Conservation (phyloP, 148 eudicot genomes). For the Polygonum maritimum region DNA sequence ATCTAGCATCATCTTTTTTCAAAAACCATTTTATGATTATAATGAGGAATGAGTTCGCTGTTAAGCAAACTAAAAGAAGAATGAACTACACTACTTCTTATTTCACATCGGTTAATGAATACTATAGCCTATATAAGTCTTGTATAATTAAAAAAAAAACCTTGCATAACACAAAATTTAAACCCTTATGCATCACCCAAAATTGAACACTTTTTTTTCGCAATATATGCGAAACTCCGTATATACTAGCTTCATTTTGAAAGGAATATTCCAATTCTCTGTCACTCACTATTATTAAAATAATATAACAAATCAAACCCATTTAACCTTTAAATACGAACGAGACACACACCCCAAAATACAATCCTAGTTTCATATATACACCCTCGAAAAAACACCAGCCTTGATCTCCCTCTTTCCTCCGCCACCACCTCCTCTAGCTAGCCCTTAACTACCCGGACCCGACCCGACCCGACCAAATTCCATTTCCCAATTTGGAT, state of each 20-base stretch:
- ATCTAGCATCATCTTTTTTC: no score
- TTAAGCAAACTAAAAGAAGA: no score
- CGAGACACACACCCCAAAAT: neutral
- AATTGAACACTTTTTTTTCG: no score
- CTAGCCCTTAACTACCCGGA: neutral
- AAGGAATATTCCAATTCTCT: neutral
- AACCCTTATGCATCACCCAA: no score
- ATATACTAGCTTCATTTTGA: neutral
- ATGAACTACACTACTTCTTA: no score
- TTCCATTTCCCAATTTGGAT: neutral
- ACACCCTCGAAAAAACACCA: neutral
- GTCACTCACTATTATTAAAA: neutral
- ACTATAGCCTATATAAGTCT: no score
- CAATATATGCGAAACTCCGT: neutral
- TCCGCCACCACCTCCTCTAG: conserved; percentile 4
- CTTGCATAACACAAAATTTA: no score
- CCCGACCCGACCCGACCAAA: neutral
- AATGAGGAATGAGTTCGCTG: no score
- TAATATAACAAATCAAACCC: neutral
- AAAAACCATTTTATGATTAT: no score
- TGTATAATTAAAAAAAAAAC: no score
- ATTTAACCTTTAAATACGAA: neutral
- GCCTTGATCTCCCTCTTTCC: neutral
- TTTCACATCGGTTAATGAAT: no score
- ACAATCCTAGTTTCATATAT: neutral